Base-by-base conservation (phyloP, 345 rosid genomes). In the Citrus trifoliata region DNA sequence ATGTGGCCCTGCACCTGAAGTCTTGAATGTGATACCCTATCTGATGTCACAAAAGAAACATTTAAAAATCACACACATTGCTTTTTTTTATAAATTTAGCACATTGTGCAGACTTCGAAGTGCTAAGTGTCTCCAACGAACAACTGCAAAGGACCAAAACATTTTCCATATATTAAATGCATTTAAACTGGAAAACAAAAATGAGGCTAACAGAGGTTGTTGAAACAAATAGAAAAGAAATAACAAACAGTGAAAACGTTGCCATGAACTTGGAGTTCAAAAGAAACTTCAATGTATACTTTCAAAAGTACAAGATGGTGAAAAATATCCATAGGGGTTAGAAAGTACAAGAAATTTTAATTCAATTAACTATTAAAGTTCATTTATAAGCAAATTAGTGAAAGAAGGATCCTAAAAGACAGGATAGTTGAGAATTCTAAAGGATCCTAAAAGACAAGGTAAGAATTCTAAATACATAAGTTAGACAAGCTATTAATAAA, bases 91-190 rank as follows among this genome's bases (percentile, higher is more conserved):
- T 94, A 85, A 93, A 93, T 80, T 96, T 96, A 70, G 99, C 99
- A 74, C 99, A 94, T 86, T 96, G 98, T 33, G 98, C 99, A 85
- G 94, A 96, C 92, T 96, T 96, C 87, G 90, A 86, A 73, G 99
- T 96, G 88, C 98, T 92, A 74, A 96, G 67, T 32, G 99, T 94
- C 92, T 96, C 98, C 88, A 93, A 24, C 9, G 95, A 94, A 83
- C 93, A 94, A 76, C 99, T 96, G 90, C 90, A 86, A 67, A 64
- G 27, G 38, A 71, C 30, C 53, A 68, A 51, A 35, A 48, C 25
- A 60, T 5, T 3, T 82, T 79, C 74, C 71, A 84, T 80, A 51
- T 46, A 81, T 56, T 25, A 42, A 21, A 71, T 55, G 38, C 21
- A 27, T 30, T 33, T 37, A 35, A 8, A 25, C 60, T 10, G 24